Evolutionary conservation across 2,329 filamentous ascomycete species (phyloP), one percentile per base, ranked within the genome.

Genomic region (Rhynchosporium graminicola): DNA sequence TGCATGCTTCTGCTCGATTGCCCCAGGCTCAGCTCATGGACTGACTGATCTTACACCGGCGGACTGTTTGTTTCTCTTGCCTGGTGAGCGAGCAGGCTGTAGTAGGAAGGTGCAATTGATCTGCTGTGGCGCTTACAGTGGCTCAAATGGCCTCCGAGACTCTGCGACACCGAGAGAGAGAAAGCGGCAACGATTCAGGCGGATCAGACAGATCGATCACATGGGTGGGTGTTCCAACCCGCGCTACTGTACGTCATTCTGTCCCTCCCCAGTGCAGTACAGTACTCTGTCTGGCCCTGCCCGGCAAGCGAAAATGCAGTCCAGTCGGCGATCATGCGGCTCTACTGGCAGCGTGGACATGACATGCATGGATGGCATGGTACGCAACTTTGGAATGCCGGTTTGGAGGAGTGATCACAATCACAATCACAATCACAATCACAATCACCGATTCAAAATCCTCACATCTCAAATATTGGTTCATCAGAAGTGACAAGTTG

Each of bases 321-420:
- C 31, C 9, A 33, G 15, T 40, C 50, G 36, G 50, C 50, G 50
- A 54, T 54, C 50, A 54, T 54, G 50, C 38, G 50, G 50, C 50
- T 54, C 50, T 38, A 28, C 3, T 12, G 7, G n/a, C 29, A 38
- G 12, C 4, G 40, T 43, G 40, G 29, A 26, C 31, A 13, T 36
- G 48, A 8, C 4, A 13, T n/a, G n/a, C n/a, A n/a, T n/a, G n/a
- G n/a, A n/a, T 15, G n/a, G 26, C 7, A 33, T 52, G 12, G 29
- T 15, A 51, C 15, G n/a, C 29, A 20, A 20, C 9, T 4, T 47
- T 20, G 26, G 33, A 54, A 28, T 38, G 33, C 33, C 33, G 33
- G 33, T 36, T 9, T 9, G 33, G 33, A 9, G 33, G 9, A 36
- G 5, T 36, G 5, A 20, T 20, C 20, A 20, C 20, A 20, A 20